These are phyloP conservation scores for Colletotrichum sp. DNA, from an alignment of 2,329 filamentous ascomycete genomes.

Conservation along the genomic window DNA sequence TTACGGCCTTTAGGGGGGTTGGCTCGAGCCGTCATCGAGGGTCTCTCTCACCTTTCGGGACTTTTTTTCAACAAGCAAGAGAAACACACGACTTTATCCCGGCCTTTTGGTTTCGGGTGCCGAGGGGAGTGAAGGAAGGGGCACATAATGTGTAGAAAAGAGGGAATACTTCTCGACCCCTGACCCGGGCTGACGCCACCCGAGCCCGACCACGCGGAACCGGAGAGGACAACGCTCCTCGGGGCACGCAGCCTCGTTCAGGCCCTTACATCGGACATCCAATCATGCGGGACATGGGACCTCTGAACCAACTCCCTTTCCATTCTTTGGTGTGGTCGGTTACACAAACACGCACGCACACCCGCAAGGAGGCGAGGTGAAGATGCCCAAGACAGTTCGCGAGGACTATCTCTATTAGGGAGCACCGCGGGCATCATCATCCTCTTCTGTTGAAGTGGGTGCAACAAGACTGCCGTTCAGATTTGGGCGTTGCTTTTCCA, in stretches of 20 bases:
- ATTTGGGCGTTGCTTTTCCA: not conserved
- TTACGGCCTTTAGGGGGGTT: constrained; percentile 15
- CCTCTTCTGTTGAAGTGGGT: not conserved
- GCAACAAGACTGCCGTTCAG: not conserved
- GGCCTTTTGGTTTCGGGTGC: not conserved
- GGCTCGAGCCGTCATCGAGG: not conserved
- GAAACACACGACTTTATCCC: not conserved
- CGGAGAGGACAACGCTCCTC: not conserved
- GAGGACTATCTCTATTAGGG: not conserved
- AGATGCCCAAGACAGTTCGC: not conserved
- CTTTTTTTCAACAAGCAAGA: not conserved
- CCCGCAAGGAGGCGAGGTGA: not conserved
- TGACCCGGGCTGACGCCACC: not conserved
- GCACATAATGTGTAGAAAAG: not conserved
- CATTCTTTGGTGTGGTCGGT: not conserved
- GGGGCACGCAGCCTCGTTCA: not conserved
- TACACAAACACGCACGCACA: not conserved
- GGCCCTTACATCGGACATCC: constrained; percentile 6
- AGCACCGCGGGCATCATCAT: not conserved
- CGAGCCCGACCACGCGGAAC: constrained; percentile 16
- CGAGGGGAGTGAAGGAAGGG: not conserved
- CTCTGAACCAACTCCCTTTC: constrained; percentile 2
- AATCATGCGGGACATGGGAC: not conserved
- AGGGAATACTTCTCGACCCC: not conserved
- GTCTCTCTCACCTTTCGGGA: not conserved